A percentile compares a stretch with the other conserved stretches of the same genome.
These are phyloP conservation scores for Aspergillus thermomutatus DNA, from an alignment of 2,329 filamentous ascomycete species.

Conservation along the genomic window DNA sequence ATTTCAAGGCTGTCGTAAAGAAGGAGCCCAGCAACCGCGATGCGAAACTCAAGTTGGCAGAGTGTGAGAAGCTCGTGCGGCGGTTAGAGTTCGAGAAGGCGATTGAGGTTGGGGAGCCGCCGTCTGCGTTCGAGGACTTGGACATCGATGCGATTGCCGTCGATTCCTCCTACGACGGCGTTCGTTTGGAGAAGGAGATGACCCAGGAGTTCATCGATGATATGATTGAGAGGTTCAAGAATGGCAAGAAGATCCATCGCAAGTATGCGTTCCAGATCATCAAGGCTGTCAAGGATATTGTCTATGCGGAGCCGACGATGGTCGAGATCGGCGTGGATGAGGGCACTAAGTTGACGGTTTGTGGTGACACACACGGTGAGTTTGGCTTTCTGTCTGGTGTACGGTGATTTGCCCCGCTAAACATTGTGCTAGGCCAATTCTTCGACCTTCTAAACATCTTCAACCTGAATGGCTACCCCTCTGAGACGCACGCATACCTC, in stretches of 20 bases:
- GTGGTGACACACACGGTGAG: conserved; percentile 91
- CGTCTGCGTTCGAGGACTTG: conserved; percentile 85
- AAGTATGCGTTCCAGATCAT: conserved; percentile 99
- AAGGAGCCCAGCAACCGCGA: conserved; percentile 86
- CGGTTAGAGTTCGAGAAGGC: conserved; percentile 90
- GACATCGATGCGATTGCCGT: conserved; percentile 83
- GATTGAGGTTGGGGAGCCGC: conserved; percentile 88
- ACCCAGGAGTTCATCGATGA: conserved; percentile 96
- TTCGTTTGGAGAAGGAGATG: conserved; percentile 73
- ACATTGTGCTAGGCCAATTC: conserved; percentile 70
- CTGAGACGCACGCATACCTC: conserved; percentile 84
- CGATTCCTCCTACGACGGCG: conserved; percentile 82
- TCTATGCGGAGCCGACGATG: conserved; percentile 94
- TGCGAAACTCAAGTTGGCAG: conserved; percentile 83
- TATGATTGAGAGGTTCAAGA: conserved; percentile 95
- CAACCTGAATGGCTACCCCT: conserved; percentile 79
- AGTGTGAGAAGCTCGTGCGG: conserved; percentile 93
- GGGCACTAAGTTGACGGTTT: conserved; percentile 81
- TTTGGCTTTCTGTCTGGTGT: not conserved
- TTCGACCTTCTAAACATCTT: conserved; percentile 97
- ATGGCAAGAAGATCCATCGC: conserved; percentile 87
- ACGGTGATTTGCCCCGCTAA: conserved; percentile 1
- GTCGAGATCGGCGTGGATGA: conserved; percentile 82
- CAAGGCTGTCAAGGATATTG: conserved; percentile 80
- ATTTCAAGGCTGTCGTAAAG: conserved; percentile 87